Base-by-base conservation (phyloP, 1,139 yeast species). In the Sugiyamaella xylanicola region DNA sequence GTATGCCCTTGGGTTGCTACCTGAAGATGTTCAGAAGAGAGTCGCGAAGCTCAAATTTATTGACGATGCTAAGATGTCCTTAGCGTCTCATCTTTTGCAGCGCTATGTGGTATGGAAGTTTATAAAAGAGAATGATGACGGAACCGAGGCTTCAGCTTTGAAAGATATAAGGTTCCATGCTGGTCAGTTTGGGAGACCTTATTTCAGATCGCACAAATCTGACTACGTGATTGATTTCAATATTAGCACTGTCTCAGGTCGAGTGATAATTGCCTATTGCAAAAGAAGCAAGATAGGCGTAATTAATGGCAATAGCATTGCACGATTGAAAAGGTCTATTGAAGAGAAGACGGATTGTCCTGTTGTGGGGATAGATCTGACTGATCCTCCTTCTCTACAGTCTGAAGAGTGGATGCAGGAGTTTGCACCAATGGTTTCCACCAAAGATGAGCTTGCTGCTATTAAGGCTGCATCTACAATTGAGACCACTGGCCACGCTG, bases 31-130 rank as follows among this genome's bases (percentile, higher is more conserved):
- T 19, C 52, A 40, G 29, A 39, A 9, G 15, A 16, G 40, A 20
- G 39, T 48, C 2, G 27, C 45, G 9, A 40, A 21, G 21, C 32
- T 29, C 19, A 48, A 36, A 16, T 48, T 48, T 19, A 29, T 40
- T 3, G 52, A 48, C n/a, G 52, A 48, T 29, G 52, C 52, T 22
- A 48, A 48, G 19, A 48, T 48, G 52, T 40, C 52, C 11, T 27
- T 48, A 19, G 52, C 47, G 41, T 48, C 52, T 3, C 52, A 48
- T 32, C 36, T 48, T 40, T 40, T 48, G 4, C 52, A 48, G 36
- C 20, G 52, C 7, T 41, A 48, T 29, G 37, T 48, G 16, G 27
- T 32, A 17, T 39, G 29, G 46, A 40, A 48, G 25, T 41, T 27
- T 19, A 17, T 48, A 11, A 27, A 27, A 4, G 52, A 48, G 17